Conservation (phyloP, 1,284 basidiomycete species). For the Austropuccinia psidii region DNA sequence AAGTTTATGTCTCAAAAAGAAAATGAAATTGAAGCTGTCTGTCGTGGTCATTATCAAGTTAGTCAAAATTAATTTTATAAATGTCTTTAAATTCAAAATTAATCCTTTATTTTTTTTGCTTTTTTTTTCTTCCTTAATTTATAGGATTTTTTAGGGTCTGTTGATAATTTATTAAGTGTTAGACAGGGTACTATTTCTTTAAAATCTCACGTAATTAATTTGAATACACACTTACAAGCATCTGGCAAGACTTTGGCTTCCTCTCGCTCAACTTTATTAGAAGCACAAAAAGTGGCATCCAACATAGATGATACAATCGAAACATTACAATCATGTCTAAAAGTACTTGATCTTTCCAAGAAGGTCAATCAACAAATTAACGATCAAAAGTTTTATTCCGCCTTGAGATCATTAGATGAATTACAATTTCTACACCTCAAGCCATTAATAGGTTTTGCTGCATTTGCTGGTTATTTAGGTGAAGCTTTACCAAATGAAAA, state of each 20-base stretch:
- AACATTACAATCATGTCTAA: conserved; percentile 79
- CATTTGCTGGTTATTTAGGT: conserved; percentile 83
- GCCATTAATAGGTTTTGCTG: conserved; percentile 73
- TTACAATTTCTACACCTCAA: conserved; percentile 83
- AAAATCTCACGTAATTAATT: conserved; percentile 54
- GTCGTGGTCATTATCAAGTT: conserved; percentile 83
- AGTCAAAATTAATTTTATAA: conserved; percentile 17
- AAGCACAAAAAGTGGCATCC: conserved; percentile 79
- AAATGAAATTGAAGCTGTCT: conserved; percentile 89
- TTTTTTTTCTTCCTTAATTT: neutral
- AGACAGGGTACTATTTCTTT: conserved; percentile 60
- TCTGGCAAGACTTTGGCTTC: conserved; percentile 76
- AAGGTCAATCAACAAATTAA: conserved; percentile 85
- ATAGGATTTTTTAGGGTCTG: conserved; percentile 85
- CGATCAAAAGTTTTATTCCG: conserved; percentile 91
- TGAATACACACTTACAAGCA: conserved; percentile 56
- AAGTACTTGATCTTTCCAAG: conserved; percentile 88
- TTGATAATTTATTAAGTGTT: conserved; percentile 88
- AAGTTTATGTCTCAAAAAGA: conserved; percentile 87
- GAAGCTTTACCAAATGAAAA: conserved; percentile 85
- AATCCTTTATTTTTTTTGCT: neutral
- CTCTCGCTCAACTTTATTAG: conserved; percentile 63
- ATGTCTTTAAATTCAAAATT: neutral
- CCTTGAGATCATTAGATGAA: conserved; percentile 84
- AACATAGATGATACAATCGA: conserved; percentile 96